Evolutionary conservation across 306 rosid species (phyloP).

Genomic region (Dalbergia oliveri): DNA sequence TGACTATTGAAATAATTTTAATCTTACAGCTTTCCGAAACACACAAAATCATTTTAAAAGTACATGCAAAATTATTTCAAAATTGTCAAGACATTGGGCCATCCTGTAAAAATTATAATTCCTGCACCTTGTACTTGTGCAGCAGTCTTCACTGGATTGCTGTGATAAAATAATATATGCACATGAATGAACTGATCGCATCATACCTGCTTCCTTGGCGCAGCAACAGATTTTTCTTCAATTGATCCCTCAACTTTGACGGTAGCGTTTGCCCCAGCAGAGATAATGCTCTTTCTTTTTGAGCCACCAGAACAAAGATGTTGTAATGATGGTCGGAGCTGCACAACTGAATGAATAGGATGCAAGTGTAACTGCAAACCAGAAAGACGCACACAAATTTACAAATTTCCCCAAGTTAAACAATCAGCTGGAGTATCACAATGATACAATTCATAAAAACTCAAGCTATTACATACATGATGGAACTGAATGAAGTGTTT

Average conservation of each 20-base stretch:
- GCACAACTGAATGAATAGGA: constrained; percentile 78
- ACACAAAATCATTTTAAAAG: neutral
- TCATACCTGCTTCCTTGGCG: constrained; percentile 77
- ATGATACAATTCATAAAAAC: constrained; percentile 37
- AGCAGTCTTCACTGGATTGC: constrained; percentile 35
- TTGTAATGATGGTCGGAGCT: constrained; percentile 81
- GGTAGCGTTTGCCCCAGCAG: constrained; percentile 53
- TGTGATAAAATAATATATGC: neutral
- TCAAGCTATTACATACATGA: constrained; percentile 15
- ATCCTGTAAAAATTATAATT: constrained; percentile 20
- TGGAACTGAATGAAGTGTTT: neutral
- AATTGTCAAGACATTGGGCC: constrained; percentile 10
- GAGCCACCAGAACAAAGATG: constrained; percentile 69
- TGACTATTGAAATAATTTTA: no score
- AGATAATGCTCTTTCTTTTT: constrained; percentile 54
- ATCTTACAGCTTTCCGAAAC: neutral
- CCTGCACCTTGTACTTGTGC: constrained; percentile 5
- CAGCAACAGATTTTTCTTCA: constrained; percentile 57
- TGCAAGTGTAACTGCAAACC: constrained; percentile 90
- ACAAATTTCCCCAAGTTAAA: constrained; percentile 20
- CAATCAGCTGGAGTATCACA: constrained; percentile 38
- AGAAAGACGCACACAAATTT: constrained; percentile 35
- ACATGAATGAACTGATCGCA: constrained; percentile 27
- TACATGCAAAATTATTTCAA: neutral
- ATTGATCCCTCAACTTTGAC: constrained; percentile 62